phyloP scores from a whole-genome alignment of 1,284 basidiomycete species.

The Melampsora occidentalis region DNA sequence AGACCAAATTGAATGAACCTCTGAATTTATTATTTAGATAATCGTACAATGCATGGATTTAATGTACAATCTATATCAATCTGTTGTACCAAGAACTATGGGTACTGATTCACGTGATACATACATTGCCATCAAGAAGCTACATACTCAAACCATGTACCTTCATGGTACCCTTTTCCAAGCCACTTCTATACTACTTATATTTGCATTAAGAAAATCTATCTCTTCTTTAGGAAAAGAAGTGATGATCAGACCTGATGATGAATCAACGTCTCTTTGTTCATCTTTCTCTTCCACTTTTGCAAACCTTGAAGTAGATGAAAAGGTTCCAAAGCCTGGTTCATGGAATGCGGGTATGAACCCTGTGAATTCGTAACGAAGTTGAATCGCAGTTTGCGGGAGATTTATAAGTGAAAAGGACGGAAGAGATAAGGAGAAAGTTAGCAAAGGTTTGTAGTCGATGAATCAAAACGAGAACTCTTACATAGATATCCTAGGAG shows the following conservation, averaged over 20 bases:
- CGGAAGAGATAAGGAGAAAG: neutral
- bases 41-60: too few species aligned
- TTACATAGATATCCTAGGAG: slow-evolving; percentile 13
- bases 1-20: too few species aligned
- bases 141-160: too few species aligned
- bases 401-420: too few species aligned
- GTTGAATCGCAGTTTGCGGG: neutral
- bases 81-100: too few species aligned
- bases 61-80: too few species aligned
- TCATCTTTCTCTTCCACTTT: neutral
- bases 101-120: too few species aligned
- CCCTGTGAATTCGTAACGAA: neutral
- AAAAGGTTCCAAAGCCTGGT: neutral
- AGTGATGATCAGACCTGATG: neutral
- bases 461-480: neutral
- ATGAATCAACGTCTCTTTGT: neutral
- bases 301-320: neutral
- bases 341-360: slow-evolving; percentile 13
- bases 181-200: too few species aligned
- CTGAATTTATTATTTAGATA: too few species aligned
- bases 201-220: neutral
- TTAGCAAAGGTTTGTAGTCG: neutral
- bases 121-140: too few species aligned
- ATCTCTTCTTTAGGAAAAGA: slow-evolving; percentile 13
- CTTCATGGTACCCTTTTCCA: too few species aligned